phyloP scores from a whole-genome alignment of 202 grass and related monocot genomes.

The Hordeum pubiflorum region DNA sequence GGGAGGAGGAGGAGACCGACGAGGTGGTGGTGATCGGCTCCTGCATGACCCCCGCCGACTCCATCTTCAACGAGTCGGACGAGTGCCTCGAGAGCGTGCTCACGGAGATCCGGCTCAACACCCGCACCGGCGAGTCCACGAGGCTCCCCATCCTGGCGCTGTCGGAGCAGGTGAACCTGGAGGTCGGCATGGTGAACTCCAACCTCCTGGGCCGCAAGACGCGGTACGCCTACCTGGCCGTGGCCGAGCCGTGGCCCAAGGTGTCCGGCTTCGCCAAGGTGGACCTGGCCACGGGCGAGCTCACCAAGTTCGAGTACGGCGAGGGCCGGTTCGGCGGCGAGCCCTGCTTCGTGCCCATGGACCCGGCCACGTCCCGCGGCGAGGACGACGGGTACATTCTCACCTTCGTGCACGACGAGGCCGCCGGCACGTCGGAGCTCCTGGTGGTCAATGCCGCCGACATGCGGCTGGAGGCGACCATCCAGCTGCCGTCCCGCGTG shows the following conservation, averaged over 20 bases:
- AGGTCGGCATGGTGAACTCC: conserved; percentile 86
- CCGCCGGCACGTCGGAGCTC: conserved; percentile 53
- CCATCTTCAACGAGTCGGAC: conserved; percentile 74
- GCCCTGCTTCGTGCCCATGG: conserved; percentile 71
- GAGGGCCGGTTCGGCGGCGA: conserved; percentile 61
- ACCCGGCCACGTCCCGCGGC: conserved; percentile 19
- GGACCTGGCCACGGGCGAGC: conserved; percentile 53
- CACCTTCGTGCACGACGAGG: conserved; percentile 71
- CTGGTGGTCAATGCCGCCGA: conserved; percentile 68
- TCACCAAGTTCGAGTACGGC: conserved; percentile 60
- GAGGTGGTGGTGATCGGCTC: conserved; percentile 75
- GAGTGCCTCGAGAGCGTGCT: conserved; percentile 50
- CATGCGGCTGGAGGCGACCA: conserved; percentile 65
- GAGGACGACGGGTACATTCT: conserved; percentile 79
- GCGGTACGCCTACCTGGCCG: conserved; percentile 67
- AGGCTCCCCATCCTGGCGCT: conserved; percentile 42
- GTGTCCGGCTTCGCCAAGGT: conserved; percentile 82
- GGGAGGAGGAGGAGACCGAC: conserved; percentile 50
- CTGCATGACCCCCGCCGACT: conserved; percentile 81
- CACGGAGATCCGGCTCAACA: conserved; percentile 76
- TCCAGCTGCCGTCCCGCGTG: conserved; percentile 72
- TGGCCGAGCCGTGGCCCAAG: conserved; percentile 86
- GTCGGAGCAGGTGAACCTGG: conserved; percentile 58
- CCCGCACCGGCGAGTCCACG: conserved; percentile 44
- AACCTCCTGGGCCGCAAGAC: conserved; percentile 55